Percentiles rank a stretch among this genome's conserved stretches.
phyloP scores from a whole-genome alignment of 192 early-diverging fungal genomes.

The Martensiomyces pterosporus region DNA sequence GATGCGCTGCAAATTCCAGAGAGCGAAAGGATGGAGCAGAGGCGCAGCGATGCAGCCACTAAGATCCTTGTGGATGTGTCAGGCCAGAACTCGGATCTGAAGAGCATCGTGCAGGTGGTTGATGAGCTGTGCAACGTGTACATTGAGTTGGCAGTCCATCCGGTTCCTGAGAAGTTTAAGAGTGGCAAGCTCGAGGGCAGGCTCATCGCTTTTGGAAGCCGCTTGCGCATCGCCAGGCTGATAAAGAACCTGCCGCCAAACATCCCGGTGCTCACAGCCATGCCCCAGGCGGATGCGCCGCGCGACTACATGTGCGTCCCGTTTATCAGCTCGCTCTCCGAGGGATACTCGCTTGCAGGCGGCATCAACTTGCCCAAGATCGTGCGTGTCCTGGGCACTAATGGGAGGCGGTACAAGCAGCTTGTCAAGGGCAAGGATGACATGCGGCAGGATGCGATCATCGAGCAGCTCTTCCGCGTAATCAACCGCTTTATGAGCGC shows the following conservation, averaged over 20 bases:
- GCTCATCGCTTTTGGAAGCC: constrained; percentile 24
- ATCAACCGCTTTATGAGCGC: constrained; percentile 59
- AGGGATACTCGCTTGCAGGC: constrained; percentile 41
- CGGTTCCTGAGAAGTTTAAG: constrained; percentile 41
- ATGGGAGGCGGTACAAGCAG: constrained; percentile 48
- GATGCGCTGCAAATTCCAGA: constrained; percentile 15
- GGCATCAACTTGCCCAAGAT: constrained; percentile 54
- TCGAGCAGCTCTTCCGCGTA: constrained; percentile 63
- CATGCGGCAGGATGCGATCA: constrained; percentile 70
- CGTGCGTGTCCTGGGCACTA: constrained; percentile 29
- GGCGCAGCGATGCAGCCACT: constrained; percentile 37
- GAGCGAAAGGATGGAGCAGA: constrained; percentile 39
- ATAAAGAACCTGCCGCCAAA: constrained; percentile 28
- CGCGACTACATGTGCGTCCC: constrained; percentile 39
- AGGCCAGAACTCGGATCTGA: constrained; percentile 10
- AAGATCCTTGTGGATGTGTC: constrained; percentile 22
- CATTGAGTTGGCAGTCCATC: constrained; percentile 33
- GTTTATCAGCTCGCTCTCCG: constrained; percentile 26
- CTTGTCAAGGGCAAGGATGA: constrained; percentile 65
- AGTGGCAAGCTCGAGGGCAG: constrained; percentile 20
- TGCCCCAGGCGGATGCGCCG: constrained; percentile 19
- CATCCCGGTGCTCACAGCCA: constrained; percentile 36
- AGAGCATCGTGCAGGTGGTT: constrained; percentile 26
- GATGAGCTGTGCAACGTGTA: constrained; percentile 38
- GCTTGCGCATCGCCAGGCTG: constrained; percentile 25